phyloP scores from a whole-genome alignment of 371 early-diverging fungal species.

The Entomophthora muscae region DNA sequence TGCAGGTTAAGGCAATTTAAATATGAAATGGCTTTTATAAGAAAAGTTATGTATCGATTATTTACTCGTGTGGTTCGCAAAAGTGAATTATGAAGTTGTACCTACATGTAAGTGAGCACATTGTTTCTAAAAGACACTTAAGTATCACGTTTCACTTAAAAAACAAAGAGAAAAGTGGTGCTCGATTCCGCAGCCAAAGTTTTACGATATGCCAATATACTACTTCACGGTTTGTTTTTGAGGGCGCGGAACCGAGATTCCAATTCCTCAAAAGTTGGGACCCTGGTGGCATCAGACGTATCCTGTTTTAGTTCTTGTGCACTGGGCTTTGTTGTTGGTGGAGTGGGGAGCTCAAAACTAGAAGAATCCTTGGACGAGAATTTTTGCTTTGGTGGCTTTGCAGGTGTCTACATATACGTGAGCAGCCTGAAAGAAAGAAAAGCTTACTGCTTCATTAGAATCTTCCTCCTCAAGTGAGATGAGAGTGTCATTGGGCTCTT shows the following conservation, averaged over 20 bases:
- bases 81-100: no score
- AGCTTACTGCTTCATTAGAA: not conserved
- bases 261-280: conserved; percentile 2
- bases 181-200: no score
- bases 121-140: no score
- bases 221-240: conserved; percentile 2
- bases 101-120: no score
- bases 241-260: conserved; percentile 1
- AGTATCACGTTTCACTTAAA: no score
- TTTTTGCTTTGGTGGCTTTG: not conserved
- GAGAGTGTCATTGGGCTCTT: not conserved
- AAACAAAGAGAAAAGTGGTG: no score
- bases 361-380: not conserved
- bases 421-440: no score
- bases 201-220: no score
- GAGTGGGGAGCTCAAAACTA: not conserved
- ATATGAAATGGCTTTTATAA: no score
- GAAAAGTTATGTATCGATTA: no score
- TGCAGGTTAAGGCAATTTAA: no score
- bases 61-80: no score
- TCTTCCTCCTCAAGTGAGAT: not conserved
- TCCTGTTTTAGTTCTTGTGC: not conserved
- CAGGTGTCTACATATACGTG: not conserved
- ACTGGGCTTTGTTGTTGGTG: not conserved
- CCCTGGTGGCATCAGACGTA: not conserved